These are phyloP conservation scores for Gaeumannomyces tritici DNA, from an alignment of 2,329 filamentous ascomycete species.

Conservation along the genomic window DNA sequence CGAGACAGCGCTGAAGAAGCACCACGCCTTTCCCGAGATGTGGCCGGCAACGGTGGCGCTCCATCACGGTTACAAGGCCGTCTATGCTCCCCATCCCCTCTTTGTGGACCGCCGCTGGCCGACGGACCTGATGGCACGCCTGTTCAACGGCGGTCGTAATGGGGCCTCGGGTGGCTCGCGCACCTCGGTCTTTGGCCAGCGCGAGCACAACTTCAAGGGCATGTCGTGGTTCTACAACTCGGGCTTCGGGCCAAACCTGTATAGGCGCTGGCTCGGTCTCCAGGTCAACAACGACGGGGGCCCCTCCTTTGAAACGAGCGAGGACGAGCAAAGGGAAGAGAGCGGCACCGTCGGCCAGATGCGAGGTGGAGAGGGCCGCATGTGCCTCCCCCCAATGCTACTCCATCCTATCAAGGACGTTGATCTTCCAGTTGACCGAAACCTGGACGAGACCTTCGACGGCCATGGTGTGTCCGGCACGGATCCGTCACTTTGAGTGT, in stretches of 20 bases:
- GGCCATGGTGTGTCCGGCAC: slow-evolving; percentile 36
- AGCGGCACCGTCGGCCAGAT: slow-evolving; percentile 35
- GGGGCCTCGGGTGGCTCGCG: slow-evolving; percentile 65
- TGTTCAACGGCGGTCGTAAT: slow-evolving; percentile 72
- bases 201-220: slow-evolving; percentile 81
- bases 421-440: slow-evolving; percentile 52
- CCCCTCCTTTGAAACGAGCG: slow-evolving; percentile 61
- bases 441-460: slow-evolving; percentile 35
- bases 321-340: slow-evolving; percentile 40
- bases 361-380: slow-evolving; percentile 66
- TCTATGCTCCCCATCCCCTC: slow-evolving; percentile 81
- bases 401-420: slow-evolving; percentile 81
- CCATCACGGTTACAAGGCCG: slow-evolving; percentile 87
- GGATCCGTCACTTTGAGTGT: slow-evolving; percentile 33
- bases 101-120: slow-evolving; percentile 87
- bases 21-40: slow-evolving; percentile 94
- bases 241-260: slow-evolving; percentile 71
- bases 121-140: slow-evolving; percentile 61
- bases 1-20: slow-evolving; percentile 75
- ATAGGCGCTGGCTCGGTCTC: slow-evolving; percentile 77
- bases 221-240: slow-evolving; percentile 90
- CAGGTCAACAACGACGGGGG: slow-evolving; percentile 71
- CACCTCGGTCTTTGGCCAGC: slow-evolving; percentile 67
- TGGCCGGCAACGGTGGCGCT: slow-evolving; percentile 83
- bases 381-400: slow-evolving; percentile 86